Conservation (phyloP, 108 stramenopile species). For the Fragilariopsis cylindrus region DNA sequence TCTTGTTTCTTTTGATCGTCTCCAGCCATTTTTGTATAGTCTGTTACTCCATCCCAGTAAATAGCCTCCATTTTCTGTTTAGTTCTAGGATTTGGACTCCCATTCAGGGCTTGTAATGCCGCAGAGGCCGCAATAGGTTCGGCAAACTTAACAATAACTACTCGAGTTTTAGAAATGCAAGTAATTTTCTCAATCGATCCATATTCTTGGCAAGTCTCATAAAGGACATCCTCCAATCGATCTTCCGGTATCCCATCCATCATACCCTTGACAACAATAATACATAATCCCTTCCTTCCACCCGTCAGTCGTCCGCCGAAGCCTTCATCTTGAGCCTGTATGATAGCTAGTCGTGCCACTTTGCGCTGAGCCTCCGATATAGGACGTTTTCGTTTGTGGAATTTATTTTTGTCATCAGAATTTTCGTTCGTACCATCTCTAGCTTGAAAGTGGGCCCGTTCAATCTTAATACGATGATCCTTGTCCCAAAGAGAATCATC, state of each 20-base stretch:
- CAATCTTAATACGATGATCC: conserved; percentile 32
- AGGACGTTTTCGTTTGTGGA: conserved; percentile 24
- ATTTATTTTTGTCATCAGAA: background rate
- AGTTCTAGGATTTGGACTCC: conserved; percentile 33
- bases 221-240: conserved; percentile 48
- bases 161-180: conserved; percentile 79
- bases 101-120: conserved; percentile 80
- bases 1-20: conserved; percentile 53
- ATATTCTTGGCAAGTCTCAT: conserved; percentile 48
- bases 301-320: conserved; percentile 83
- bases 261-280: conserved; percentile 91
- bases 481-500: conserved; percentile 72
- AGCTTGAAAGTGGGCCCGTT: conserved; percentile 38
- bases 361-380: conserved; percentile 71
- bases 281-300: conserved; percentile 88
- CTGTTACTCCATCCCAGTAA: conserved; percentile 97
- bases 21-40: conserved; percentile 73
- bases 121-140: conserved; percentile 80
- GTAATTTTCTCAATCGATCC: conserved; percentile 94
- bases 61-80: conserved; percentile 49
- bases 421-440: background rate
- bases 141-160: conserved; percentile 89
- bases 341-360: conserved; percentile 70
- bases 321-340: conserved; percentile 86
- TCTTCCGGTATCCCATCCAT: conserved; percentile 63